Evolutionary conservation across 768 basidiomycete species (phyloP).

Genomic region (Boletus vermiculosoides): DNA sequence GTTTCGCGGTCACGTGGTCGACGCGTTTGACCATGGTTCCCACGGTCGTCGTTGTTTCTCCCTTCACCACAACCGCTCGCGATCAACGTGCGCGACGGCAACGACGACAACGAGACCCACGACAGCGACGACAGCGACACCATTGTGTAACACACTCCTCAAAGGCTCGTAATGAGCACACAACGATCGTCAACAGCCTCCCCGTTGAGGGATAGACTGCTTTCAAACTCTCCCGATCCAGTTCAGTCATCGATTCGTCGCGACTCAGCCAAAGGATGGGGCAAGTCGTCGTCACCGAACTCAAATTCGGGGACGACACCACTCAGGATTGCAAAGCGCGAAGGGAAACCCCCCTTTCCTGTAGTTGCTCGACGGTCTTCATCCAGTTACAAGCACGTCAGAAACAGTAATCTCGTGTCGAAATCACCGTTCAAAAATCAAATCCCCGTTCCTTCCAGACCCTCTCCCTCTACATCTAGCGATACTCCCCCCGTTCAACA

Average conservation of each 20-base stretch:
- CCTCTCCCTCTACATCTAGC: slow-evolving; percentile 15
- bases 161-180: slow-evolving; percentile 28
- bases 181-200: slow-evolving; percentile 36
- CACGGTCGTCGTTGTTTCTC: slow-evolving; percentile 26
- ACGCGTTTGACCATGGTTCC: slow-evolving; percentile 29
- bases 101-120: slow-evolving; percentile 20
- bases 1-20: slow-evolving; percentile 30
- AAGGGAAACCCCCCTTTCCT: slow-evolving; percentile 44
- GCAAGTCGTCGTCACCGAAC: slow-evolving; percentile 38
- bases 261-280: slow-evolving; percentile 66
- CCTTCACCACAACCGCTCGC: slow-evolving; percentile 7
- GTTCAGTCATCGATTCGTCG: slow-evolving; percentile 63
- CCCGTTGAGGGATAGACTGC: slow-evolving; percentile 56
- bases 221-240: slow-evolving; percentile 61
- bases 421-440: slow-evolving; percentile 84
- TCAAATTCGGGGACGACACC: slow-evolving; percentile 49
- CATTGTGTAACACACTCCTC: neutral
- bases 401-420: slow-evolving; percentile 74
- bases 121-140: slow-evolving; percentile 16
- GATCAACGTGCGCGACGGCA: slow-evolving; percentile 12
- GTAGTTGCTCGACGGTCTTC: slow-evolving; percentile 65
- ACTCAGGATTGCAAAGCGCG: slow-evolving; percentile 73
- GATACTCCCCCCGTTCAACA: slow-evolving; percentile 12
- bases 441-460: slow-evolving; percentile 46
- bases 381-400: slow-evolving; percentile 76